Percentiles rank a stretch among this genome's conserved stretches.
Evolutionary conservation across 352 stramenopile species (phyloP).

Genomic region (Pythium periplocum): DNA sequence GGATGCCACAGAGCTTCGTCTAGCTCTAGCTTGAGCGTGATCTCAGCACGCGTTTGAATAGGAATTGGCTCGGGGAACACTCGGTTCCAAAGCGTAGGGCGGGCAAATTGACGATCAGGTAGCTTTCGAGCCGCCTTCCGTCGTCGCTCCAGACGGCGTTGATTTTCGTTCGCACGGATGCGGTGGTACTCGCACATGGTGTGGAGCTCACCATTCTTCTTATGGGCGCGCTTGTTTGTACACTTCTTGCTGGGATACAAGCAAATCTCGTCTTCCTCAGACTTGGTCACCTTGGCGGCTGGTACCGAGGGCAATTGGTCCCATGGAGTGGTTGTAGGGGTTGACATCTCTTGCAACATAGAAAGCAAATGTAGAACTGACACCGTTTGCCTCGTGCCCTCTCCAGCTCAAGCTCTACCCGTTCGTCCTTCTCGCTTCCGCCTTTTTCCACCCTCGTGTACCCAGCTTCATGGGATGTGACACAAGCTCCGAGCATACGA

Average conservation of each 20-base stretch:
- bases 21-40: background rate
- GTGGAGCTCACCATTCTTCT: slow-evolving; percentile 79
- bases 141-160: slow-evolving; percentile 74
- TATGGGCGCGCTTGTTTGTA: slow-evolving; percentile 72
- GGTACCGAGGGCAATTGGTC: no score
- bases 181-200: slow-evolving; percentile 84
- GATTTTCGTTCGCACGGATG: slow-evolving; percentile 78
- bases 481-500: no score
- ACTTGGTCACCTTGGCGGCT: no score
- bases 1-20: slow-evolving; percentile 13
- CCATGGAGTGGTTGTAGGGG: no score
- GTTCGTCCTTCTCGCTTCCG: no score
- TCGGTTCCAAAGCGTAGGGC: slow-evolving; percentile 19
- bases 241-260: slow-evolving; percentile 82
- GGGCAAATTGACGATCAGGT: slow-evolving; percentile 6
- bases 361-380: no score
- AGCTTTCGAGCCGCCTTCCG: slow-evolving; percentile 32
- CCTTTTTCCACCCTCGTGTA: no score
- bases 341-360: no score
- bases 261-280: slow-evolving; percentile 32
- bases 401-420: no score
- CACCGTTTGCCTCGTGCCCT: no score
- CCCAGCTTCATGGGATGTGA: no score
- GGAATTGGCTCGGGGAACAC: slow-evolving; percentile 15
- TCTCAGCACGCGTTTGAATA: background rate